phyloP scores from a whole-genome alignment of 495 filamentous ascomycete species.

The Annulohypoxylon bovei region DNA sequence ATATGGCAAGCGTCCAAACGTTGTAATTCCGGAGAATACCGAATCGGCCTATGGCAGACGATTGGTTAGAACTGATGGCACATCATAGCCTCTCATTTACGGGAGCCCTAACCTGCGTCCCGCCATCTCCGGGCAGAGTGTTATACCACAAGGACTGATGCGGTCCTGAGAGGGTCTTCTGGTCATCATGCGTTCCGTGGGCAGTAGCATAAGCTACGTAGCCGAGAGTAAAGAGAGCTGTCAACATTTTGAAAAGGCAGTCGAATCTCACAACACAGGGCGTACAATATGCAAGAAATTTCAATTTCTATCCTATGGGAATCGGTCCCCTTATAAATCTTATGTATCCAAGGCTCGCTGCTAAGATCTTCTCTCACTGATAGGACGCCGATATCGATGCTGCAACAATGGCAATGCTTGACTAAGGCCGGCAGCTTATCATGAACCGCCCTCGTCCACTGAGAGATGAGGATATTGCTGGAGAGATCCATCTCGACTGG shows the following conservation, averaged over 20 bases:
- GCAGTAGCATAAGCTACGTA: constrained; percentile 42
- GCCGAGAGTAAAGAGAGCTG: constrained; percentile 36
- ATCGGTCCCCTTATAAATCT: background rate
- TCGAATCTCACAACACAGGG: constrained; percentile 3
- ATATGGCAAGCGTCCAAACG: constrained; percentile 83
- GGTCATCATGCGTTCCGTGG: constrained; percentile 51
- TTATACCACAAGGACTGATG: constrained; percentile 58
- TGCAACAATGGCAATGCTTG: constrained; percentile 30
- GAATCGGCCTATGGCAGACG: constrained; percentile 55
- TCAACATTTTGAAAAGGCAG: constrained; percentile 36
- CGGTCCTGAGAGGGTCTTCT: constrained; percentile 56
- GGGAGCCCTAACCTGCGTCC: constrained; percentile 58
- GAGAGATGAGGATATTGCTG: constrained; percentile 22
- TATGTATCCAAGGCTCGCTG: constrained; percentile 23
- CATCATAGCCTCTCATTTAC: background rate
- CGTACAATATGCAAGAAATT: background rate
- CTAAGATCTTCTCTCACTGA: constrained; percentile 26
- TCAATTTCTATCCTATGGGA: background rate
- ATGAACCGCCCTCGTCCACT: constrained; percentile 20
- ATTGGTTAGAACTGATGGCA: constrained; percentile 9
- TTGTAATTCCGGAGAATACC: constrained; percentile 83
- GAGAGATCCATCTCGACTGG: constrained; percentile 36
- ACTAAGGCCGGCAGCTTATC: constrained; percentile 38
- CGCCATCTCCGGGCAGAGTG: constrained; percentile 65
- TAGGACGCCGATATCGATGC: constrained; percentile 32